A percentile compares a stretch with the other conserved stretches of the same genome.
phyloP scores from a whole-genome alignment of 116 monocot species.

The Cymodocea nodosa region DNA sequence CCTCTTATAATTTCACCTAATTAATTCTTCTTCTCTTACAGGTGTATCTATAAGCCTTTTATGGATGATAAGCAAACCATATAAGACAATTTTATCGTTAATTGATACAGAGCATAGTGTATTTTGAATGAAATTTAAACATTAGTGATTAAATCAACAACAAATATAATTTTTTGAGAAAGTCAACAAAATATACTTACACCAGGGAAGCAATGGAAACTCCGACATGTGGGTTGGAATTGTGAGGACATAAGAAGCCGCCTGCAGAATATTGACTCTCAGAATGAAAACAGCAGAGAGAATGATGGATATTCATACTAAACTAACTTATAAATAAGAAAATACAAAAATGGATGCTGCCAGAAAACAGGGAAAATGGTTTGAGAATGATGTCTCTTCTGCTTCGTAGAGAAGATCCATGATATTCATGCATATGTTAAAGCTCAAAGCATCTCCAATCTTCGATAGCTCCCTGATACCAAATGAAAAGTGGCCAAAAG shows the following conservation, averaged over 20 bases:
- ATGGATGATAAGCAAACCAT: too few relatives aligned
- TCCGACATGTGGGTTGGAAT: constrained; percentile 60
- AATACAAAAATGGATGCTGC: constrained; percentile 73
- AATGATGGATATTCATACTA: not conserved
- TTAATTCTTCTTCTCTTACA: too few relatives aligned
- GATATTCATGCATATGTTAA: constrained; percentile 73
- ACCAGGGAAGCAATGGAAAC: constrained; percentile 90
- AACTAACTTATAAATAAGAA: not conserved
- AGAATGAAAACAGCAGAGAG: not conserved
- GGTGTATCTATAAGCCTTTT: too few relatives aligned
- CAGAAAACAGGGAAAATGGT: constrained; percentile 35
- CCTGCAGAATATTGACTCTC: constrained; percentile 25
- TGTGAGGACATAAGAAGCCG: constrained; percentile 49
- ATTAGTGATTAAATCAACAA: too few relatives aligned
- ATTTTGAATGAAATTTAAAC: too few relatives aligned
- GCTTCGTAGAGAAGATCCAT: constrained; percentile 87
- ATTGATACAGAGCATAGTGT: too few relatives aligned
- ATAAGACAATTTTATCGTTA: too few relatives aligned
- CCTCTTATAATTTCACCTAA: too few relatives aligned
- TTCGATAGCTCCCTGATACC: constrained; percentile 55
- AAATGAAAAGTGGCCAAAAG: not conserved
- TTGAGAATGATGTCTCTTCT: constrained; percentile 46
- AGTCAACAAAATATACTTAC: constrained; percentile 43
- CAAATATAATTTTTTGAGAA: not conserved
- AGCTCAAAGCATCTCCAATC: constrained; percentile 39